Evolutionary conservation across 257 asterid genomes (phyloP).

Genomic region (Forsythia suspensa): DNA sequence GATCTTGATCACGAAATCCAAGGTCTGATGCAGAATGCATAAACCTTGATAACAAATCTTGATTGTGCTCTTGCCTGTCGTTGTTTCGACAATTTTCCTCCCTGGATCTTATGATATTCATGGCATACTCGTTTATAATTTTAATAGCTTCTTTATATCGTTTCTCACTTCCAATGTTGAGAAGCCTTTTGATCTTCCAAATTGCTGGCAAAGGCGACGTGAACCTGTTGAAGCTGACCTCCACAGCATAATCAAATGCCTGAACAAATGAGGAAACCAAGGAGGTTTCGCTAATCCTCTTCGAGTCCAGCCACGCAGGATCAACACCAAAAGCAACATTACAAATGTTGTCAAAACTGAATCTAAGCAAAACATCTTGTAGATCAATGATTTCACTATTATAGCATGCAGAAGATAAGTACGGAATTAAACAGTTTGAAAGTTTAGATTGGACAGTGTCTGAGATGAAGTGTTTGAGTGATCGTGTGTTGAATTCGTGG

Average conservation of each 20-base stretch:
- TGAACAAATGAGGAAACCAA: constrained; percentile 17
- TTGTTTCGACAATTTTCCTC: constrained; percentile 15
- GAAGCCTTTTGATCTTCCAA: constrained; percentile 44
- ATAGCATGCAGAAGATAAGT: constrained; percentile 21
- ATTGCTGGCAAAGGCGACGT: constrained; percentile 31
- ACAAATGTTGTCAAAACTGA: constrained; percentile 39
- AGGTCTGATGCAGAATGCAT: constrained; percentile 22
- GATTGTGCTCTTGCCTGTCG: constrained; percentile 8
- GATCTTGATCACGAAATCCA: constrained; percentile 24
- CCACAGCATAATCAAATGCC: constrained; percentile 43
- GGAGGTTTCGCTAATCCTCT: constrained; percentile 3
- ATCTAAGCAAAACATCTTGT: constrained; percentile 33
- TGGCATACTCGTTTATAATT: constrained; percentile 31
- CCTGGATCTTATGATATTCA: constrained; percentile 27
- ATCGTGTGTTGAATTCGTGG: constrained; percentile 39
- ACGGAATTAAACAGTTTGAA: constrained; percentile 28
- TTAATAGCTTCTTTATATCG: constrained; percentile 25
- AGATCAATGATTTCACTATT: constrained; percentile 25
- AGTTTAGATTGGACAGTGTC: constrained; percentile 33
- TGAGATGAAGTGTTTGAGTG: constrained; percentile 33
- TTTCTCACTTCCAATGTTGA: constrained; percentile 41
- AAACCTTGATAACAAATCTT: constrained; percentile 41
- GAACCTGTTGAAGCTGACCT: constrained; percentile 30
- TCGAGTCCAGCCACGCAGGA: constrained; percentile 21
- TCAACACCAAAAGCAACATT: constrained; percentile 38